Evolutionary conservation across 805 yeast species (phyloP).

Genomic region (Candida argentea): DNA sequence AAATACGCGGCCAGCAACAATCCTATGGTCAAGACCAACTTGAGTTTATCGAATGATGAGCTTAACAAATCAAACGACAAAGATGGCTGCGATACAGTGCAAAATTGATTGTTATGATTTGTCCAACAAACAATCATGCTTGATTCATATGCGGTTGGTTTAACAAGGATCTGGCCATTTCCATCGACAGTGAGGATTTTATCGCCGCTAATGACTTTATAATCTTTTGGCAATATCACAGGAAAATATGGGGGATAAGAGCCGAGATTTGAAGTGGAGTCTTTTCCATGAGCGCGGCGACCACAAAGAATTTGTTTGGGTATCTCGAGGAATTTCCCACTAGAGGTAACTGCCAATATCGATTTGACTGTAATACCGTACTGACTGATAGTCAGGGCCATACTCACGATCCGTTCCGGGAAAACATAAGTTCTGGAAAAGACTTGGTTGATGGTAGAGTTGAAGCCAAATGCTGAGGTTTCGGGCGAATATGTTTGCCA

Average conservation of each 20-base stretch:
- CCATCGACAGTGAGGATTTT: slow-evolving; percentile 15
- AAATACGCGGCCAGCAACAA: slow-evolving; percentile 38
- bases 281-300: slow-evolving; percentile 46
- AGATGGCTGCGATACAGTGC: slow-evolving; percentile 72
- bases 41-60: slow-evolving; percentile 54
- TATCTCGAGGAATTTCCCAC: slow-evolving; percentile 55
- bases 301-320: slow-evolving; percentile 65
- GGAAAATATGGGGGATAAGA: slow-evolving; percentile 59
- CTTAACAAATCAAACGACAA: slow-evolving; percentile 71
- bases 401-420: slow-evolving; percentile 46
- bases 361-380: slow-evolving; percentile 53
- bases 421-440: slow-evolving; percentile 46
- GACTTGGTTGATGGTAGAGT: slow-evolving; percentile 35
- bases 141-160: slow-evolving; percentile 64
- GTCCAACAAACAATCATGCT: slow-evolving; percentile 61
- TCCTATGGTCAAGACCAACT: slow-evolving; percentile 50
- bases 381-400: slow-evolving; percentile 34
- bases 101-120: slow-evolving; percentile 57
- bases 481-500: slow-evolving; percentile 26
- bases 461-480: slow-evolving; percentile 24
- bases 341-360: slow-evolving; percentile 45
- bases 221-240: slow-evolving; percentile 32
- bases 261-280: slow-evolving; percentile 47
- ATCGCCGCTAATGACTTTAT: slow-evolving; percentile 27
- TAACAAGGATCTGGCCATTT: slow-evolving; percentile 16